Percentiles rank a stretch among this genome's conserved stretches.
Conservation (phyloP, 2,329 filamentous ascomycete species). For the Talaromyces sp. region DNA sequence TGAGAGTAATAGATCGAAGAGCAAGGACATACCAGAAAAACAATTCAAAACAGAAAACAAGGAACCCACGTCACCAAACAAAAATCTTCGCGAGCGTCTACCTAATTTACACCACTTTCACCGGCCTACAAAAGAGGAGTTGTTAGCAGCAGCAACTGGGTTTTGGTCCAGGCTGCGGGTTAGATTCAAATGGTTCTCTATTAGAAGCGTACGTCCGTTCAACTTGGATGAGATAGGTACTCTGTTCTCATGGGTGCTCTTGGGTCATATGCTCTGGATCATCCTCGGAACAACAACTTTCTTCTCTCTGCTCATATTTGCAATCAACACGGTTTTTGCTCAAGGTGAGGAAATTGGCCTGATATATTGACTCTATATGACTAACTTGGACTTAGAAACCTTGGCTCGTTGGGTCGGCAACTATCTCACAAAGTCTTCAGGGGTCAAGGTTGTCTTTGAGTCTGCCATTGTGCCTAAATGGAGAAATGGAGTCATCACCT, state of each 20-base stretch:
- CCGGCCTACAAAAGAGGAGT: slow-evolving; percentile 85
- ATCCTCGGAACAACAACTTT: slow-evolving; percentile 97
- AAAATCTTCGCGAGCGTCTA: slow-evolving; percentile 53
- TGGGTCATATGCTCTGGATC: slow-evolving; percentile 92
- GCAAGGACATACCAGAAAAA: slow-evolving; percentile 7
- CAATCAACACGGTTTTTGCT: slow-evolving; percentile 93
- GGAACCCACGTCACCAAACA: slow-evolving; percentile 17
- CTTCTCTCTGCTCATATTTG: slow-evolving; percentile 82
- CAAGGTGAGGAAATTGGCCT: slow-evolving; percentile 57
- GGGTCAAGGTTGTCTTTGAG: slow-evolving; percentile 91
- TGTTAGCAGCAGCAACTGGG: slow-evolving; percentile 82
- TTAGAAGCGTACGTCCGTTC: slow-evolving; percentile 87
- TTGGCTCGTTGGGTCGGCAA: slow-evolving; percentile 90
- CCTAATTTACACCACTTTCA: slow-evolving; percentile 62
- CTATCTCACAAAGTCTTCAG: slow-evolving; percentile 89
- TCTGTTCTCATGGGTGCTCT: slow-evolving; percentile 88
- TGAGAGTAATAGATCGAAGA: slow-evolving; percentile 12
- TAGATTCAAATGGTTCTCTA: slow-evolving; percentile 96
- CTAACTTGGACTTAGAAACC: slow-evolving; percentile 57
- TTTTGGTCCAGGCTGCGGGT: slow-evolving; percentile 89
- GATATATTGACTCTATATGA: not conserved
- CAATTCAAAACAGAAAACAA: slow-evolving; percentile 10
- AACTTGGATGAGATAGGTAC: slow-evolving; percentile 95
- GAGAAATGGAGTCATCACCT: slow-evolving; percentile 91
- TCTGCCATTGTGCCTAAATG: slow-evolving; percentile 96